Evolutionary conservation across 2,329 filamentous ascomycete species (phyloP), one percentile per base, ranked within the genome.

Genomic region (Fusarium ramigenum): DNA sequence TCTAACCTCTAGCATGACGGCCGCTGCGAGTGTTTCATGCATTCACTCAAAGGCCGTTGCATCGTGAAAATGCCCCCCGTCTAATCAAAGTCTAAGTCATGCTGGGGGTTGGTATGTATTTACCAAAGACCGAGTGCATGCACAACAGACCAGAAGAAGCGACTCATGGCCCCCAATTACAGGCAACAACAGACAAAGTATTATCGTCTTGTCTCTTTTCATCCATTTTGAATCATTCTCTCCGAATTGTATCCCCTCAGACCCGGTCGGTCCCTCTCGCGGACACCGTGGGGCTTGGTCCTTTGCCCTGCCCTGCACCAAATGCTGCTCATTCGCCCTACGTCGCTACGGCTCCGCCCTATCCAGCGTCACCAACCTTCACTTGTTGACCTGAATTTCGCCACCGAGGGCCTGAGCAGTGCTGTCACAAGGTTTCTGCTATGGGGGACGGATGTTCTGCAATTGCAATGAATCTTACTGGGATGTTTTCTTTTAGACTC

Each of bases 241-340:
- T 23, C 34, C 40, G 42, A 37, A 39, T 40, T 60, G 47, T 56
- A 28, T 56, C 42, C 37, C 43, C 42, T 58, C 60, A 59, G 47
- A 68, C 52, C 65, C 52, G 34, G 49, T 63, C 39, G 37, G 39
- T 44, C 53, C 61, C 60, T 39, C 72, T 75, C 66, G 66, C 66
- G 37, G 66, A 68, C 70, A 54, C 71, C 70, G 71, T 72, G 71
- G 70, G 73, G 73, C 73, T 75, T 75, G 60, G 73, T 49, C 59
- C 23, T 44, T 75, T 75, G 62, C 66, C 70, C 69, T 75, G 70
- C 70, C 73, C 60, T 61, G 52, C 40, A 57, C 47, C 23, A 49
- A 60, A 58, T 65, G 40, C 54, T 68, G 60, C 62, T 64, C 56
- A 70, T 75, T 75, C 70, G 64, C 52, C 53, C 64, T 67, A 39